A percentile compares a stretch with the other conserved stretches of the same genome.
Evolutionary conservation across 1,284 basidiomycete genomes (phyloP).

Genomic region (Ceraceosorus guamensis): DNA sequence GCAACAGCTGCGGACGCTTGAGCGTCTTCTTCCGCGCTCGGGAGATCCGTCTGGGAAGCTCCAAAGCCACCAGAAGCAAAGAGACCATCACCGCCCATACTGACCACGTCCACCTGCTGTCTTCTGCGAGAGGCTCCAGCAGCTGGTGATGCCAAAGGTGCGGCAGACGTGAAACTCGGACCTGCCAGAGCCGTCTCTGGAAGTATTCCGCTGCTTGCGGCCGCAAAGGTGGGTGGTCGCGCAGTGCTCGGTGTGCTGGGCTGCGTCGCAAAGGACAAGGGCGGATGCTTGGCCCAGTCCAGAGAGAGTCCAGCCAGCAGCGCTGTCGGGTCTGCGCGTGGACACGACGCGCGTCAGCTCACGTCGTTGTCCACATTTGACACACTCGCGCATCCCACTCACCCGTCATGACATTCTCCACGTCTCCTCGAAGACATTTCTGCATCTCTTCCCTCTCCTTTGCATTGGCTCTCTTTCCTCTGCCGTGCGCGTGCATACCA

Average conservation of each 20-base stretch:
- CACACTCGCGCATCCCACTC: background rate
- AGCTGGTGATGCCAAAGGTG: constrained; percentile 14
- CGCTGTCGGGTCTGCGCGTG: constrained; percentile 1
- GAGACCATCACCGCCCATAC: constrained; percentile 36
- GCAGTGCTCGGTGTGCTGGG: no score
- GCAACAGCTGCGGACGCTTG: no score
- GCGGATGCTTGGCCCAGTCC: constrained; percentile 12
- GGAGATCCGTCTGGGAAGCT: background rate
- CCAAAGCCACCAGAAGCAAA: constrained; percentile 23
- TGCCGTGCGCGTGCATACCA: no score
- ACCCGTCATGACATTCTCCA: background rate
- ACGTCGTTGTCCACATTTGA: background rate
- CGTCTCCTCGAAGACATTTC: background rate
- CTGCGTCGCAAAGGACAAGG: no score
- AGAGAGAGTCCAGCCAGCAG: constrained; percentile 11
- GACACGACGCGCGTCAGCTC: constrained; percentile 2
- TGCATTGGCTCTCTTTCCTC: background rate
- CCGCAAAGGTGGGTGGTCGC: no score
- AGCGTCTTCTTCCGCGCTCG: background rate
- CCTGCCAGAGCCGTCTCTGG: no score
- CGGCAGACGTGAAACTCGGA: background rate
- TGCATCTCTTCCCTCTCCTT: background rate
- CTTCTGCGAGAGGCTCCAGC: constrained; percentile 13
- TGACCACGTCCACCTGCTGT: constrained; percentile 27
- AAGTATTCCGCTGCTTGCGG: no score